phyloP scores from a whole-genome alignment of 164 flowering plant species.

The Akebia trifoliata region DNA sequence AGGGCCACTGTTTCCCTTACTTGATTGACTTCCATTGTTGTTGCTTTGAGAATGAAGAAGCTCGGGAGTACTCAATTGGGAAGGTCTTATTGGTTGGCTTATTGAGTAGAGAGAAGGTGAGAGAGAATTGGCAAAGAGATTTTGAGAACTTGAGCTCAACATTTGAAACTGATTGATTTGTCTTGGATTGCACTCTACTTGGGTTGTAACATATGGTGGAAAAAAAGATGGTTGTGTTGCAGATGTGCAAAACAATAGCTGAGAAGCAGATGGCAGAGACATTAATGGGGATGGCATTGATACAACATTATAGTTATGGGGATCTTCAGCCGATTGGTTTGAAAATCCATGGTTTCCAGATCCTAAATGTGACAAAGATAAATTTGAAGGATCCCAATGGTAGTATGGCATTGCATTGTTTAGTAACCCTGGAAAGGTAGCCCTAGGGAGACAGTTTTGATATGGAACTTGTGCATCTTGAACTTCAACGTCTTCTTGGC shows the following conservation, averaged over 20 bases:
- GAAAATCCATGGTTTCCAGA: slow-evolving; percentile 32
- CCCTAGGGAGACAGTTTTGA: slow-evolving; percentile 25
- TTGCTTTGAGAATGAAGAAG: slow-evolving; percentile 21
- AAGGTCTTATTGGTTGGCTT: slow-evolving; percentile 35
- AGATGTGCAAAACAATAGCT: slow-evolving; percentile 40
- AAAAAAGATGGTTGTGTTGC: slow-evolving; percentile 34
- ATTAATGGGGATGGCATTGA: slow-evolving; percentile 29
- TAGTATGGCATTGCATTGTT: slow-evolving; percentile 32
- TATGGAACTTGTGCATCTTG: slow-evolving; percentile 22
- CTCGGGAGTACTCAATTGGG: slow-evolving; percentile 28
- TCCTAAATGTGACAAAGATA: slow-evolving; percentile 29
- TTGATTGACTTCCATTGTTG: slow-evolving; percentile 17
- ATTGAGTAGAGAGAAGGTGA: slow-evolving; percentile 24
- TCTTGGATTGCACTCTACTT: slow-evolving; percentile 36
- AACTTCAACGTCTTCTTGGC: slow-evolving; percentile 19
- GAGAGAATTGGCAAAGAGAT: slow-evolving; percentile 25
- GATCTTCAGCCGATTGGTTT: slow-evolving; percentile 29
- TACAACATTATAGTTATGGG: slow-evolving; percentile 28
- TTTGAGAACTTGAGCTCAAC: slow-evolving; percentile 36
- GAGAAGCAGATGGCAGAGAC: slow-evolving; percentile 41
- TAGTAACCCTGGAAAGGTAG: slow-evolving; percentile 25
- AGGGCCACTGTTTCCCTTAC: slow-evolving; percentile 10
- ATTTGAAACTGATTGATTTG: slow-evolving; percentile 44
- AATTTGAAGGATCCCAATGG: slow-evolving; percentile 46
- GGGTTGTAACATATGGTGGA: slow-evolving; percentile 24